Evolutionary conservation across 257 asterid species (phyloP), one percentile per base, ranked within the genome.

Genomic region (Fraxinus pennsylvanica): DNA sequence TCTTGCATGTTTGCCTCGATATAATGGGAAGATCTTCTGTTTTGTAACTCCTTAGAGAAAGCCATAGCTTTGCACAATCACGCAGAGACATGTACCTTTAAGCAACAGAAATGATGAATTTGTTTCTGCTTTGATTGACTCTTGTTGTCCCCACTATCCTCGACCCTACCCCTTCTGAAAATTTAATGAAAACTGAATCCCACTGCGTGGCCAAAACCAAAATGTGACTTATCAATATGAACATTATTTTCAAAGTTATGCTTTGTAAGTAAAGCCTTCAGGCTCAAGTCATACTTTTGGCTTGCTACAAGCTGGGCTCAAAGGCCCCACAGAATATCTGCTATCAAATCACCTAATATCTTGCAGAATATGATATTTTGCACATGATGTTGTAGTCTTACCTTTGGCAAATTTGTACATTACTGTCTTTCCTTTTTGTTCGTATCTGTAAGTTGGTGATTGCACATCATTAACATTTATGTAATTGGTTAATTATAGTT

Each of bases 381-480:
- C 67, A 22, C 27, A 63, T 63, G 68, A 77, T 72, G 67, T 54
- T 47, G 33, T 41, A 65, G 68, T 39, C 67, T 38, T 63, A 63
- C 45, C 41, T 25, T n/a, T 35, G 9, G 33, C 25, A n/a, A 30
- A 63, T 57, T 6, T 14, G 71, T 38, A 33, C 19, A 19, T 74
- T 47, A 52, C 35, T 21, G 72, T 67, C 15, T 57, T 75, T 72
- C 67, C 59, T 71, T 41, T 30, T 68, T 32, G 6, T 15, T 50
- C 30, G 33, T 81, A 25, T 27, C n/a, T 75, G 29, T 68, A 63
- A n/a, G 66, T 76, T 65, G 76, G 69, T 81, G 15, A 70, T 54
- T 39, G 63, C 69, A 61, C 38, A 71, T 35, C 74, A 38, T 6
- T 71, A 10, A 57, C 15, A 70, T 29, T 21, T 78, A 27, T 30